Evolutionary conservation across 129 eudicot genomes (phyloP).

Genomic region (Chrysanthemum seticuspe): DNA sequence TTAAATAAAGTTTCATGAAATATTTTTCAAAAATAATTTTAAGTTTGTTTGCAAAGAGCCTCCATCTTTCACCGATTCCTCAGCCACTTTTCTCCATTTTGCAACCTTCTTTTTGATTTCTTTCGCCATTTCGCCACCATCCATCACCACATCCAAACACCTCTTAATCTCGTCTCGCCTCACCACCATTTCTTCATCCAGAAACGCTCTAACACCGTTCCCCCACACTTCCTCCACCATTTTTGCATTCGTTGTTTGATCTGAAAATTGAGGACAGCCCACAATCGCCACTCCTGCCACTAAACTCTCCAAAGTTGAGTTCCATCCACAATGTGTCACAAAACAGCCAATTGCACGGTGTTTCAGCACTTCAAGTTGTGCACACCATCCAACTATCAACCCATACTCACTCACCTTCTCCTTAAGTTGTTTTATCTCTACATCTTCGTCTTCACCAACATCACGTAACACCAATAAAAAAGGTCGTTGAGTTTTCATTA

Average conservation of each 20-base stretch:
- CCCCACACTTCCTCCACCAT: slow-evolving; percentile 55
- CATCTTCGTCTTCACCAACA: background rate
- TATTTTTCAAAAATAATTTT: slow-evolving; percentile 25
- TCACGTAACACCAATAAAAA: slow-evolving; percentile 21
- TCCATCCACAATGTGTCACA: no score
- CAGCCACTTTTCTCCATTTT: slow-evolving; percentile 44
- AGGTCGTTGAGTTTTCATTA: background rate
- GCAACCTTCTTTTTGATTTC: slow-evolving; percentile 33
- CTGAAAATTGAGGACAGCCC: no score
- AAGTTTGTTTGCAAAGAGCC: slow-evolving; percentile 43
- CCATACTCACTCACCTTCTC: slow-evolving; percentile 39
- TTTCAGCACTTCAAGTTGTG: no score
- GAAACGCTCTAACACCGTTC: slow-evolving; percentile 35
- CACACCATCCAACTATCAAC: slow-evolving; percentile 5
- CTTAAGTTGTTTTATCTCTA: background rate
- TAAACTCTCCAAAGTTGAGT: no score
- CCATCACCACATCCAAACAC: slow-evolving; percentile 48
- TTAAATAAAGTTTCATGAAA: background rate
- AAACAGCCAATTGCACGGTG: no score
- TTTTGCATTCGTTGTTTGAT: slow-evolving; percentile 39
- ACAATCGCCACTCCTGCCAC: no score
- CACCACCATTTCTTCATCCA: slow-evolving; percentile 26
- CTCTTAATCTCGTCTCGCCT: slow-evolving; percentile 32
- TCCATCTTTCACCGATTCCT: slow-evolving; percentile 54
- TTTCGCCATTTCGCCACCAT: slow-evolving; percentile 38